Percentiles rank a stretch among this genome's conserved stretches.
Evolutionary conservation across 441 rosid genomes (phyloP).

Genomic region (Erysimum cheiri): DNA sequence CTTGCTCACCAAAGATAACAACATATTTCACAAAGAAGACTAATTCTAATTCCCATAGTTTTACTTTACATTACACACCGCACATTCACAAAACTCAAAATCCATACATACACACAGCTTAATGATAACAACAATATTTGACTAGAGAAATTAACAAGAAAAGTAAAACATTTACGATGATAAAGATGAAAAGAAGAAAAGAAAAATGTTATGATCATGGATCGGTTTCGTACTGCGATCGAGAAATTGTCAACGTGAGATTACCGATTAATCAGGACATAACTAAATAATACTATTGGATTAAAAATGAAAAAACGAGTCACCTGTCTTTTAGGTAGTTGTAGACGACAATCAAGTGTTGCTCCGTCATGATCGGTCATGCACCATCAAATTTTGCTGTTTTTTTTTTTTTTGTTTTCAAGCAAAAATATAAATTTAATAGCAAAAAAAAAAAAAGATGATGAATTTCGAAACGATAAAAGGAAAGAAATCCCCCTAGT

Average conservation of each 20-base stretch:
- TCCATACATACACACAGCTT: slow-evolving; percentile 5
- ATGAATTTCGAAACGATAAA: slow-evolving; percentile 16
- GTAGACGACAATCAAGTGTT: slow-evolving; percentile 53
- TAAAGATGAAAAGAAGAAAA: slow-evolving; percentile 22
- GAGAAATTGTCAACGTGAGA: slow-evolving; percentile 49
- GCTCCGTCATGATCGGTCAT: slow-evolving; percentile 46
- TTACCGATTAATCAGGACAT: slow-evolving; percentile 40
- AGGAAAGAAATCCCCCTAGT: slow-evolving; percentile 18
- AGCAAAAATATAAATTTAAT: neutral
- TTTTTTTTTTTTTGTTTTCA: neutral
- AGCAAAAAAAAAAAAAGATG: neutral
- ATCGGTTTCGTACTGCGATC: neutral
- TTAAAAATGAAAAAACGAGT: neutral
- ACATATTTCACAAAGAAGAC: slow-evolving; percentile 68
- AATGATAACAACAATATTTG: too few species aligned
- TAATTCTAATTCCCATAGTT: slow-evolving; percentile 70
- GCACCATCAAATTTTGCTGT: slow-evolving; percentile 25
- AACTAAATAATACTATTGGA: slow-evolving; percentile 43
- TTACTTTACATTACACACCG: slow-evolving; percentile 44
- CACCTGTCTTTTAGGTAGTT: slow-evolving; percentile 48
- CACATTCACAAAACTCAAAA: slow-evolving; percentile 36
- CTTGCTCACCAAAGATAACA: slow-evolving; percentile 95
- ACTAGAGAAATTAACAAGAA: too few species aligned
- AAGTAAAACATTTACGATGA: neutral
- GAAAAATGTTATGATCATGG: neutral